Evolutionary conservation across 164 flowering plant species (phyloP).

Genomic region (Dillenia turbinata): DNA sequence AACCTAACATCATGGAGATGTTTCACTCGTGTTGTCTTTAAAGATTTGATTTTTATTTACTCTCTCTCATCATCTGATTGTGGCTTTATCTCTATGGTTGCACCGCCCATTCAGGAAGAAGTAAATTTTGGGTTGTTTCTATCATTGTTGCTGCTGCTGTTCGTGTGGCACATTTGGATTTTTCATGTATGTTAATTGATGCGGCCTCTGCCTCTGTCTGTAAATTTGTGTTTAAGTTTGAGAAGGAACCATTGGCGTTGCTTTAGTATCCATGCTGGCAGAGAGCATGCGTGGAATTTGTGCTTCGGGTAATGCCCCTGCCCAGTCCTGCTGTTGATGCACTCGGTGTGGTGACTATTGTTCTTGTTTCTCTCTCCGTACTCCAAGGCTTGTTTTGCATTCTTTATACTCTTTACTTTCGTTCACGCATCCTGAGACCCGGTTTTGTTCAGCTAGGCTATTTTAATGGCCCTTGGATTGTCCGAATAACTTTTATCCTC

Average conservation of each 20-base stretch:
- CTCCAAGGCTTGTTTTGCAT: conserved; percentile 77
- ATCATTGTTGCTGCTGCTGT: not conserved
- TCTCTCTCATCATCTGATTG: too few relatives aligned
- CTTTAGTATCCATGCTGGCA: conserved; percentile 78
- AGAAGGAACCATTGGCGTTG: conserved; percentile 20
- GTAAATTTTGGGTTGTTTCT: not conserved
- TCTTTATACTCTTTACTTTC: conserved; percentile 65
- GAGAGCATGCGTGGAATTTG: conserved; percentile 99
- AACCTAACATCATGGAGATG: too few relatives aligned
- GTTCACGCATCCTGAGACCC: conserved; percentile 45
- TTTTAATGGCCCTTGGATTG: conserved; percentile 90
- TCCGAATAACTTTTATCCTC: conserved; percentile 55
- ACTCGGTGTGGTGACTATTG: conserved; percentile 95
- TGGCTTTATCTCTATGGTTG: too few relatives aligned
- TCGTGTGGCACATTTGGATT: not conserved
- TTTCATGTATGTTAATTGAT: conserved; percentile 3
- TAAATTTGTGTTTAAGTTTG: conserved; percentile 12
- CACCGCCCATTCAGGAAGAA: too few relatives aligned
- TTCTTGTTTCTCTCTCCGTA: conserved; percentile 60
- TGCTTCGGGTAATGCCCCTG: conserved; percentile 98
- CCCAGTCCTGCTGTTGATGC: conserved; percentile 87
- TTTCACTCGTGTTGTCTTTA: too few relatives aligned
- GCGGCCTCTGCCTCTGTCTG: conserved; percentile 13
- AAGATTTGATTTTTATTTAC: not conserved
- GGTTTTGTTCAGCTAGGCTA: conserved; percentile 54